Evolutionary conservation across 805 yeast genomes (phyloP).

Genomic region (Candida ficus): DNA sequence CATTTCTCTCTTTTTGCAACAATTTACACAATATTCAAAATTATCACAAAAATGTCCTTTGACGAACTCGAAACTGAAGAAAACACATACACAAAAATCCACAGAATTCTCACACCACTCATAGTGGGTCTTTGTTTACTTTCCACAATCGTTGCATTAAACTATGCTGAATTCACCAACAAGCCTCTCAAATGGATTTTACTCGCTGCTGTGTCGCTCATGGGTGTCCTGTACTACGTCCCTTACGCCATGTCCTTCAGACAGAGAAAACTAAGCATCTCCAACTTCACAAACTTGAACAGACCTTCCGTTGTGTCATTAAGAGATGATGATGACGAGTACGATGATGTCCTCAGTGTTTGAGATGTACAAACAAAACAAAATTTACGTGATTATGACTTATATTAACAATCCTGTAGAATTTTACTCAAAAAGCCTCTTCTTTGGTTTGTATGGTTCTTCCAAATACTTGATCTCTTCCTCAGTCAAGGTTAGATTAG

Average conservation of each 20-base stretch:
- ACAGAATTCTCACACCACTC: background rate
- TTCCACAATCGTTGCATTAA: background rate
- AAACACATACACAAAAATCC: background rate
- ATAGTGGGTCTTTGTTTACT: background rate
- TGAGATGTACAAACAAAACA: too few relatives aligned
- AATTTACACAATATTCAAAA: too few relatives aligned
- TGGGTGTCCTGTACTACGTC: background rate
- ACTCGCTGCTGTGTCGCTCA: background rate
- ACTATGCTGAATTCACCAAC: background rate
- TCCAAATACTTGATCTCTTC: constrained; percentile 16
- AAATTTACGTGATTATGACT: background rate
- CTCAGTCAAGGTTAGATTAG: constrained; percentile 31
- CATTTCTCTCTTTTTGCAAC: too few relatives aligned
- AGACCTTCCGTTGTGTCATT: background rate
- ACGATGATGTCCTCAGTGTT: background rate
- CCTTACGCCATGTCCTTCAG: background rate
- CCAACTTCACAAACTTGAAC: too few relatives aligned
- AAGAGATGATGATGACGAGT: background rate
- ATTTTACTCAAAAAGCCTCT: too few relatives aligned
- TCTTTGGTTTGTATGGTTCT: constrained; percentile 20
- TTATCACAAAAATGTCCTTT: too few relatives aligned
- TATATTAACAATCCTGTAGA: too few relatives aligned
- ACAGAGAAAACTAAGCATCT: too few relatives aligned
- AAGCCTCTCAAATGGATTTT: background rate
- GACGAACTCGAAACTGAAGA: too few relatives aligned